Evolutionary conservation across 2,329 filamentous ascomycete genomes (phyloP).

Genomic region (Xylaria multiplex): DNA sequence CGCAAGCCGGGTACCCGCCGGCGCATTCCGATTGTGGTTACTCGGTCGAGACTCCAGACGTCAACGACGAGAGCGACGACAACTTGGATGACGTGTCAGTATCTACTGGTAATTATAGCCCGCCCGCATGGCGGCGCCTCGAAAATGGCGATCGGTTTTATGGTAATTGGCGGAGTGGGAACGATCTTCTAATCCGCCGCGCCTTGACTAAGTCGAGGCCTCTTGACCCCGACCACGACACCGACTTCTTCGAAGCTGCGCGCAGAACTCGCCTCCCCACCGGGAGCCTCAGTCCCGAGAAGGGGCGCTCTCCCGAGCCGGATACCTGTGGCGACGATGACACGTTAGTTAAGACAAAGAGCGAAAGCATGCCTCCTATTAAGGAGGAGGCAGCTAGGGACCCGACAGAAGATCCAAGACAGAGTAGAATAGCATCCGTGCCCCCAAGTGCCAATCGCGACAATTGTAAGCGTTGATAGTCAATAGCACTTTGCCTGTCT

Average conservation of each 20-base stretch:
- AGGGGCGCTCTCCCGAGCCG: slow-evolving; percentile 60
- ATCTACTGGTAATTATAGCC: slow-evolving; percentile 68
- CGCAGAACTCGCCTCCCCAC: slow-evolving; percentile 65
- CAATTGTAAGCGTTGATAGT: slow-evolving; percentile 59
- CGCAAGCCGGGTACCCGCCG: slow-evolving; percentile 55
- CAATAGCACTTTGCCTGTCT: background rate
- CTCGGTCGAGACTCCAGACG: slow-evolving; percentile 51
- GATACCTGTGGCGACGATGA: slow-evolving; percentile 50
- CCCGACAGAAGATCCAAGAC: slow-evolving; percentile 37
- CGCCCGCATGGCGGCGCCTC: slow-evolving; percentile 69
- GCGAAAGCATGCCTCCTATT: slow-evolving; percentile 43
- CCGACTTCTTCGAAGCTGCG: slow-evolving; percentile 59
- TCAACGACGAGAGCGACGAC: slow-evolving; percentile 54
- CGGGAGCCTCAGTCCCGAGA: slow-evolving; percentile 67
- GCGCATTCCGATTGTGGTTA: slow-evolving; percentile 56
- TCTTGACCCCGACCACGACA: slow-evolving; percentile 41
- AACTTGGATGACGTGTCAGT: slow-evolving; percentile 54
- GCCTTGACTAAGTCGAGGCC: slow-evolving; percentile 49
- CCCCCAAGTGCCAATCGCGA: slow-evolving; percentile 53
- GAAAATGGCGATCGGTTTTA: slow-evolving; percentile 67
- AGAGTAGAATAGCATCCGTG: slow-evolving; percentile 47
- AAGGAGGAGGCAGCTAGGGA: slow-evolving; percentile 39
- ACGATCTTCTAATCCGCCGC: slow-evolving; percentile 63
- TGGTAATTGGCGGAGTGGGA: slow-evolving; percentile 68
- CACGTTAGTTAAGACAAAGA: slow-evolving; percentile 53